Conservation (phyloP, 108 stramenopile species). For the Schizochytrium sp. region DNA sequence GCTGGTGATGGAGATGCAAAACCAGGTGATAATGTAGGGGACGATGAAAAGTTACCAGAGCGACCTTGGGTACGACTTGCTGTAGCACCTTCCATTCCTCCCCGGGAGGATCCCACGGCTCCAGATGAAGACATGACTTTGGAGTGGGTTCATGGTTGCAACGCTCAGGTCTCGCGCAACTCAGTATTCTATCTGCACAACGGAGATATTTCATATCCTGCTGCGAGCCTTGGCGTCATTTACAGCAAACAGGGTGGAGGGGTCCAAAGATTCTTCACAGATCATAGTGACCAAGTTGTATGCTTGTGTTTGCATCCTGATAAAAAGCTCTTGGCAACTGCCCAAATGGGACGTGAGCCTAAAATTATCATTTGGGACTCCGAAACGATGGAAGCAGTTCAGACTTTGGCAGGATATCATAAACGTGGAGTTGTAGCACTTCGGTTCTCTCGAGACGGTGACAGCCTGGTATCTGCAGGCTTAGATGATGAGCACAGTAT, state of each 20-base stretch:
- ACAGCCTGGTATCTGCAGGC: conserved; percentile 72
- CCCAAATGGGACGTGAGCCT: conserved; percentile 72
- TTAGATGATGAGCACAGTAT: conserved; percentile 73
- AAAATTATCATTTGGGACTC: conserved; percentile 73
- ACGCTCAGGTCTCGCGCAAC: conserved; percentile 68
- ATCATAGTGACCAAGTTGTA: conserved; percentile 75
- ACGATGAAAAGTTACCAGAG: conserved; percentile 59
- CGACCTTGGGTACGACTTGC: conserved; percentile 77
- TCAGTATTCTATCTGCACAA: conserved; percentile 70
- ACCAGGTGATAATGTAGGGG: background rate
- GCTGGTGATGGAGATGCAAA: background rate
- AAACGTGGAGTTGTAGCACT: conserved; percentile 71
- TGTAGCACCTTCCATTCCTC: conserved; percentile 70
- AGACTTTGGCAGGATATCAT: conserved; percentile 70
- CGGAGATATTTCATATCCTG: conserved; percentile 71
- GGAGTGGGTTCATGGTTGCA: conserved; percentile 80
- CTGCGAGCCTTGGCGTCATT: conserved; percentile 68
- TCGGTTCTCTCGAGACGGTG: conserved; percentile 75
- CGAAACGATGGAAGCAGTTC: conserved; percentile 71
- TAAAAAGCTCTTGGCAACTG: conserved; percentile 74
- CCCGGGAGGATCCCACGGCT: conserved; percentile 64
- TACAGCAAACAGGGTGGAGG: conserved; percentile 62
- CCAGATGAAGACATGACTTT: conserved; percentile 68
- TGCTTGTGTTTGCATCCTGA: conserved; percentile 75
- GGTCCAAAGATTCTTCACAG: conserved; percentile 75